A percentile compares a stretch with the other conserved stretches of the same genome.
These are phyloP conservation scores for Botrytis porri DNA, from an alignment of 2,329 filamentous ascomycete species.

Conservation along the genomic window DNA sequence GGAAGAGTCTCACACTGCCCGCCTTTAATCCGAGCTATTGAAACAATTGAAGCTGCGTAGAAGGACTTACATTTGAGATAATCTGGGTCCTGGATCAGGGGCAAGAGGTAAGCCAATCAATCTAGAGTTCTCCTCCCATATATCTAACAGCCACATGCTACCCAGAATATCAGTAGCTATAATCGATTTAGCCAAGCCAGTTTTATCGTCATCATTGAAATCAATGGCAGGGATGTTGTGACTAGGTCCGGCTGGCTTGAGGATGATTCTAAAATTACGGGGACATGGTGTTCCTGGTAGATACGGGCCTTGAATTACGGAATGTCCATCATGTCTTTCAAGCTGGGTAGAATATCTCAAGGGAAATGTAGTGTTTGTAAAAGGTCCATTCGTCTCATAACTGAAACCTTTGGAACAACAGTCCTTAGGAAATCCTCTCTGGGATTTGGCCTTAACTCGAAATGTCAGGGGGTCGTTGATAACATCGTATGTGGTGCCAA, in stretches of 20 bases:
- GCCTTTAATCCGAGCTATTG: background rate
- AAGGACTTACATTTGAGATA: conserved; percentile 10
- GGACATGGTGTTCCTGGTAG: background rate
- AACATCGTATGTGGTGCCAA: background rate
- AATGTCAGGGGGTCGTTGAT: background rate
- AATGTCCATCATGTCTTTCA: background rate
- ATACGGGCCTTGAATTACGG: background rate
- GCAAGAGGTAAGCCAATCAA: background rate
- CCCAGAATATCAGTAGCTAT: conserved; percentile 34
- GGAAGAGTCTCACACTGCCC: background rate
- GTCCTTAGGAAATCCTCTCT: background rate
- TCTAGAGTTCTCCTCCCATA: background rate
- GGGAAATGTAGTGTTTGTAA: background rate
- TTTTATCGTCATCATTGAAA: conserved; percentile 28
- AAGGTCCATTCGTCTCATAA: background rate
- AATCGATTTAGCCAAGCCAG: conserved; percentile 28
- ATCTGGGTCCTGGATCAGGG: background rate
- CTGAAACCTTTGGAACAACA: background rate
- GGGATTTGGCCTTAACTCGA: background rate
- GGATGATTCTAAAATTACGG: conserved; percentile 22
- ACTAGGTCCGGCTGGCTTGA: conserved; percentile 16
- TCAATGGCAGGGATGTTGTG: conserved; percentile 36
- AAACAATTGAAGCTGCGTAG: background rate
- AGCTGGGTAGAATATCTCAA: background rate
- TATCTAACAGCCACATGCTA: conserved; percentile 21